Base-by-base conservation (phyloP, 1,139 yeast species). In the Blastobotrys apis region DNA sequence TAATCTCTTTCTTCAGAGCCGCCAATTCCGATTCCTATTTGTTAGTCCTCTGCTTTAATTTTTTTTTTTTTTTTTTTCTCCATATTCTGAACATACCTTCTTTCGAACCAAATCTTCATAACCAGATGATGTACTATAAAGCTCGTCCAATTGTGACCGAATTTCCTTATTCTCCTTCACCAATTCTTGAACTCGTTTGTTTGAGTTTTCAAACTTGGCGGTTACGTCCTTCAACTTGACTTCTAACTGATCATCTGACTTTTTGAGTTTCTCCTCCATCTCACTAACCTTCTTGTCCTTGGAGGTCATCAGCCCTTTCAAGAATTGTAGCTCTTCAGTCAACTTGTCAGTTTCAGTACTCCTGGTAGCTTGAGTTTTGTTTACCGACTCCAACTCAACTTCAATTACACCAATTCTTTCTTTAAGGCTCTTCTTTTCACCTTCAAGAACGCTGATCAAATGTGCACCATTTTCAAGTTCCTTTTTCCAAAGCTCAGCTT, bases 131-230 rank as follows among this genome's bases (percentile, higher is more conserved):
- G 73, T 67, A 21, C 59, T 60, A 42, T 69, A 69, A 12, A 69
- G 54, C 2, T 62, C 54, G 39, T 65, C 57, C 36, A 74, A 48
- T 60, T 73, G 65, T 36, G 57, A 50, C 46, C 69, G 58, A 20
- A 80, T 63, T 16, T 63, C 68, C 17, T 65, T 64, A 55, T 80
- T 81, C 53, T 78, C 84, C 5, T 60, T 62, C 9, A 74, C 65
- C 32, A 80, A 64, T 10, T 71, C 68, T 47, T 71, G 68, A 38
- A 75, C 58, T 40, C 73, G 70, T 44, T 69, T 58, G 51, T 65
- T 66, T 5, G 75, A 68, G 20, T 58, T 52, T 40, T 58, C 64
- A 47, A 63, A 65, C 33, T 62, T 64, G 12, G 67, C 58, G 39
- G 59, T 69, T 32, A 53, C 41, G 23, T 56, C 50, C 25, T 52